phyloP scores from a whole-genome alignment of 1,284 basidiomycete genomes.

The Inonotus obliquus region DNA sequence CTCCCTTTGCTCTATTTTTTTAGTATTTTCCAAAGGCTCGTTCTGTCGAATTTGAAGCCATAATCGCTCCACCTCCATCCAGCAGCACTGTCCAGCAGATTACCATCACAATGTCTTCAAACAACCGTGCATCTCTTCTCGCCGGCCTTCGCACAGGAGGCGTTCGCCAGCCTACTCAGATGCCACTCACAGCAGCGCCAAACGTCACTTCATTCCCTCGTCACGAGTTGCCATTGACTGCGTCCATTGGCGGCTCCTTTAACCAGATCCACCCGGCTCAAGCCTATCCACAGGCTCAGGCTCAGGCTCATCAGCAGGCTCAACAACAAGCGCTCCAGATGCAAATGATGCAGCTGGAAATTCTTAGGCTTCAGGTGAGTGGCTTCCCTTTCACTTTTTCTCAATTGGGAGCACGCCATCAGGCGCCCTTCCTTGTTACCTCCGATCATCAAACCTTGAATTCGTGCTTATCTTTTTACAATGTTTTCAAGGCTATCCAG shows the following conservation, averaged over 20 bases:
- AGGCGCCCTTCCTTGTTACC: background rate
- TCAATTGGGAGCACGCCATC: background rate
- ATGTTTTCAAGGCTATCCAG: slow-evolving; percentile 30
- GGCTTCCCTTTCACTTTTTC: slow-evolving; percentile 15
- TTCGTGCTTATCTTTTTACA: slow-evolving; percentile 28
- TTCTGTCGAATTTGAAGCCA: slow-evolving; percentile 12
- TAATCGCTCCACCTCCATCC: slow-evolving; percentile 26
- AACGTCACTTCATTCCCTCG: slow-evolving; percentile 57
- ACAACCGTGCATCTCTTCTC: slow-evolving; percentile 74
- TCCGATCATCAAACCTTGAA: slow-evolving; percentile 11
- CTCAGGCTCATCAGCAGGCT: slow-evolving; percentile 36
- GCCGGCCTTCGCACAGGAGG: slow-evolving; percentile 81
- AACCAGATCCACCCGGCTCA: slow-evolving; percentile 49
- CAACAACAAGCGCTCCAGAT: slow-evolving; percentile 55
- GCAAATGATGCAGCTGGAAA: slow-evolving; percentile 79
- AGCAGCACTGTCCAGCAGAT: slow-evolving; percentile 29
- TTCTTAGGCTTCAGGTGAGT: slow-evolving; percentile 70
- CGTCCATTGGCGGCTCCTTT: slow-evolving; percentile 61
- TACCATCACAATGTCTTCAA: slow-evolving; percentile 41
- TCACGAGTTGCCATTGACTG: slow-evolving; percentile 53
- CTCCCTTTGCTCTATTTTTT: slow-evolving; percentile 20
- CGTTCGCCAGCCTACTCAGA: slow-evolving; percentile 57
- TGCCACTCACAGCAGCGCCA: slow-evolving; percentile 67
- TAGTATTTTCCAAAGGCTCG: slow-evolving; percentile 10
- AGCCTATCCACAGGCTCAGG: slow-evolving; percentile 36